Base-by-base conservation (phyloP, 306 rosid genomes). In the Vigna trinervia region DNA sequence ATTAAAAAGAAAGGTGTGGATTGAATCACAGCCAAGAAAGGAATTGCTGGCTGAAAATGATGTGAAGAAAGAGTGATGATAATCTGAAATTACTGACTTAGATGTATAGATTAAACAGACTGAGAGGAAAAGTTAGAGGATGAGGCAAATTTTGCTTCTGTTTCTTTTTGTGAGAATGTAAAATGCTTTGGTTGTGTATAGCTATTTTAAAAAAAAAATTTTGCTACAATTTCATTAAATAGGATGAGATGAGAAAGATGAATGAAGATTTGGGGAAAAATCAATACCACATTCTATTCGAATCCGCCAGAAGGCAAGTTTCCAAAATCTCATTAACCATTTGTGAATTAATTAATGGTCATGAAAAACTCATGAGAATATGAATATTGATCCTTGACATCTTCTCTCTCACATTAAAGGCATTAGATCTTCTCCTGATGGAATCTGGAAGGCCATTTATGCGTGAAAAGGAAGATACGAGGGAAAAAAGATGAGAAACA, bases 1-100 rank as follows among this genome's bases (percentile, higher is more conserved):
- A 80, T 64, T 38, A 50, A 66, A 39, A 22, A 22, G 36, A 34
- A 67, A 32, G 11, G 5, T 70, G 47, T 70, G 32, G 48, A 70
- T 17, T 69, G n/a, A 6, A 17, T 30, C 23, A 11, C 17, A 20
- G 45, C 32, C 19, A 65, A 19, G 38, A 20, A 36, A 20, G 19
- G 36, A 66, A 66, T 2, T 1, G 28, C 19, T 2, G 1, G 8
- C 34, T 65, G 51, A 41, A 67, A 67, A 43, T 38, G 54, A 67
- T 22, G 38, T 22, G 45, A 22, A 22, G 3, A 17, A 11, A 67
- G 52, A 48, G 28, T 36, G 52, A 51, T 19, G 62, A 30, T 61
- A 20, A 10, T 66, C 1, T 52, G 54, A 65, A 1, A 65, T 65
- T 43, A 67, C 73, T 46, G 26, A 66, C 54, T n/a, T 66, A 14